phyloP scores from a whole-genome alignment of 805 yeast genomes.

The Isabelozyma rhagii region DNA sequence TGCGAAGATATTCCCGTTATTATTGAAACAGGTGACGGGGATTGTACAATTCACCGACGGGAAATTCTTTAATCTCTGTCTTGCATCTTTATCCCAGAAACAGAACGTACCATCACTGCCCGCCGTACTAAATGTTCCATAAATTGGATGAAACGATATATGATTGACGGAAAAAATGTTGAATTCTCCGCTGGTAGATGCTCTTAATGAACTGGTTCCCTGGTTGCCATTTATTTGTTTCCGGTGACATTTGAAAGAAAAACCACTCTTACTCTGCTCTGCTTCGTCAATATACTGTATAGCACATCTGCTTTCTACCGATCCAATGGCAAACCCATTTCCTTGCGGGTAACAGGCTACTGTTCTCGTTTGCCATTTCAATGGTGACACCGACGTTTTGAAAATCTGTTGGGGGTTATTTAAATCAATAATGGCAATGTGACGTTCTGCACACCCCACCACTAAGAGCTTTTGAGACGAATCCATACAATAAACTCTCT shows the following conservation, averaged over 20 bases:
- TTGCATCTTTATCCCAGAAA: constrained; percentile 94
- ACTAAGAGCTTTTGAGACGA: constrained; percentile 75
- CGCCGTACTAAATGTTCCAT: constrained; percentile 90
- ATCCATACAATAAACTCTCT: constrained; percentile 89
- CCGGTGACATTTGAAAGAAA: constrained; percentile 94
- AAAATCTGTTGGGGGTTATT: constrained; percentile 80
- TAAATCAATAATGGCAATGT: constrained; percentile 71
- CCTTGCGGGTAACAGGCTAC: constrained; percentile 87
- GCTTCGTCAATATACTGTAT: constrained; percentile 85
- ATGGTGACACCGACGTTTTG: constrained; percentile 68
- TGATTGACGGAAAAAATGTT: constrained; percentile 77
- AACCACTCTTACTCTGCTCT: constrained; percentile 69
- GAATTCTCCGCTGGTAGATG: constrained; percentile 41
- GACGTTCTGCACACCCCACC: constrained; percentile 92
- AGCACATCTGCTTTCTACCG: constrained; percentile 94
- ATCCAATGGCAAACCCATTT: constrained; percentile 88
- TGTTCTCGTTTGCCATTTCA: constrained; percentile 85
- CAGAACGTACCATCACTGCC: constrained; percentile 94
- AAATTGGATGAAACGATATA: constrained; percentile 80
- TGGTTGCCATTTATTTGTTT: constrained; percentile 46
- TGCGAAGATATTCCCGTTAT: constrained; percentile 81
- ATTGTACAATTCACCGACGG: constrained; percentile 67
- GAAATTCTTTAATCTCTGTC: constrained; percentile 79
- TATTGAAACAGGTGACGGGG: constrained; percentile 75
- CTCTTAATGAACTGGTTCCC: constrained; percentile 22